Evolutionary conservation across 176 grass and related monocot species (phyloP), one percentile per base, ranked within the genome.

Genomic region (Coix lacrymajobi): DNA sequence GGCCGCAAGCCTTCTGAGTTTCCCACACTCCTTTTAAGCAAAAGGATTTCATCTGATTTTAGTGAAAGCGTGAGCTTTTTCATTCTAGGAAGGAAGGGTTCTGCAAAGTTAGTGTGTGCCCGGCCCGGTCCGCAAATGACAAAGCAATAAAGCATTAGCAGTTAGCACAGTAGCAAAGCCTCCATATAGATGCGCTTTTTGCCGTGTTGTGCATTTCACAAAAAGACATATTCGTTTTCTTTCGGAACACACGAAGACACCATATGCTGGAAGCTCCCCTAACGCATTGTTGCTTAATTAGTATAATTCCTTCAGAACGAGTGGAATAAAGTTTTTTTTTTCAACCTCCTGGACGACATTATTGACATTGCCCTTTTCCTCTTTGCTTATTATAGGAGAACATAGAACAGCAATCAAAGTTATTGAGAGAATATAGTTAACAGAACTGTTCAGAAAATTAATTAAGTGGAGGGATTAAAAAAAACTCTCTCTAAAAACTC

Each of bases 1-100:
- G 9, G 54, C 22, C 26, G 25, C 11, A 67, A 36, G 45, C 57
- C 8, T 72, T 46, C 43, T 19, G 29, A 41, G 19, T 7, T 1
- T 79, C 20, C 46, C 7, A 4, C 62, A 17, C 66, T 80, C 62
- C 62, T 51, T 52, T 80, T 68, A 67, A 22, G 32, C 12, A 49
- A 66, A 66, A 19, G 62, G 30, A 6, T 51, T 49, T 49, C 77
- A 30, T 36, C 61, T 11, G 29, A 24, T 51, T 66, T 49, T 22
- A 66, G 25, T 16, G 77, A 66, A 79, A 80, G 62, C 30, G 5
- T 26, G 33, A 14, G 26, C 65, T 89, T 89, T 89, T 85, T 44
- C 83, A 85, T 89, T 89, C 78, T 45, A 44, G 87, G 78, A 89
- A 76, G 54, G 64, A 51, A 69, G 66, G 64, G 83, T 78, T 89